Evolutionary conservation across 2,329 filamentous ascomycete species (phyloP), one percentile per base, ranked within the genome.

Genomic region (Claviceps digitariae): DNA sequence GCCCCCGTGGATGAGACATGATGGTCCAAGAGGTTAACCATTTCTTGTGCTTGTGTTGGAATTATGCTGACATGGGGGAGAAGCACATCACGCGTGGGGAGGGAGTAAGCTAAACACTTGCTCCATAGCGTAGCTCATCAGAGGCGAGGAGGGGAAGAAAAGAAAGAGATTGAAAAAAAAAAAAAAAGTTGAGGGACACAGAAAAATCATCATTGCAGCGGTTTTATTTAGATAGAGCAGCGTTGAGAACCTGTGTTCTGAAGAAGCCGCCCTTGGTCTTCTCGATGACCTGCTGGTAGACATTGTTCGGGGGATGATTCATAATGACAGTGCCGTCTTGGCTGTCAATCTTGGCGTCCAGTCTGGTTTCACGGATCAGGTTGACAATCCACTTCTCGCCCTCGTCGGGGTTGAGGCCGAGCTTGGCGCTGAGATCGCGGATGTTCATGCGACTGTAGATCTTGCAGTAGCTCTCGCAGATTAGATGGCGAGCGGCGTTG

Each of bases 311-410:
- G 51, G 91, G 93, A 74, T 98, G 93, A 77, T 98, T 97, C 91
- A 98, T 98, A 62, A 97, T 83, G 52, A 98, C 93, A 52, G 93
- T 97, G 66, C 93, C 93, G 73, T 95, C 88, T 77, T 97, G 89
- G 76, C 95, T 96, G 74, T 98, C 93, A 68, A 97, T 97, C 82
- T 98, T 98, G 65, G 93, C 93, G 67, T 98, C 93, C 58, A 98
- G 87, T 58, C 90, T 82, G 25, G 93, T 98, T 73, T 98, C 93
- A 59, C 93, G 86, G 73, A 98, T 98, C 59, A 98, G 80, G 77
- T 98, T 98, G 63, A 98, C 93, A 66, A 98, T 98, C 93, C 93
- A 98, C 78, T 98, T 98, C 82, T 98, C 93, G 64, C 93, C 93
- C 66, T 97, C 93, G 66, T 95, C 89, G 64, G 90, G 84, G 67